phyloP scores from a whole-genome alignment of 441 rosid genomes.

The Flueggea neowawraea region DNA sequence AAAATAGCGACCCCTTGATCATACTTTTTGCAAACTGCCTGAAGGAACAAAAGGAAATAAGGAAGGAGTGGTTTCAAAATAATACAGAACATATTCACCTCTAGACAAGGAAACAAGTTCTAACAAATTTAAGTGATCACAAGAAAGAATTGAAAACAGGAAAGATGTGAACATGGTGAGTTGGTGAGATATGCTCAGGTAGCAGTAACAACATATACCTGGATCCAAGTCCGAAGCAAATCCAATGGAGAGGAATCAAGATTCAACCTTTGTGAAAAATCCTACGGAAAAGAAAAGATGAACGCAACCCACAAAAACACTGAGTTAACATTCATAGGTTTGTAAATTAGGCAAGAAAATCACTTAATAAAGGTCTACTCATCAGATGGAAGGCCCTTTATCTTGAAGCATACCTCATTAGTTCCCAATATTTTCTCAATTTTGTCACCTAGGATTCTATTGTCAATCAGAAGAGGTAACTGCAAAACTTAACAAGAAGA shows the following conservation, averaged over 20 bases:
- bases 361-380: neutral
- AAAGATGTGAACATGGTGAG: neutral
- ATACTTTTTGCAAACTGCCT: slow-evolving; percentile 68
- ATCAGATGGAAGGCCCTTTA: slow-evolving; percentile 2
- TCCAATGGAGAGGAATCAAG: slow-evolving; percentile 46
- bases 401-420: slow-evolving; percentile 44
- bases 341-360: neutral
- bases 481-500: slow-evolving; percentile 30
- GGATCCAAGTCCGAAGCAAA: slow-evolving; percentile 78
- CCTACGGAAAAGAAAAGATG: slow-evolving; percentile 28
- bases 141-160: neutral
- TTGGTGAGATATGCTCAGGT: too few species aligned
- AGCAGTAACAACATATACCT: slow-evolving; percentile 39
- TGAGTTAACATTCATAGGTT: neutral
- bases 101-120: neutral
- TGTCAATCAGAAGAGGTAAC: slow-evolving; percentile 80
- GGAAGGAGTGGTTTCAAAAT: slow-evolving; percentile 1
- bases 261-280: slow-evolving; percentile 16
- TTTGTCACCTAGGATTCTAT: slow-evolving; percentile 49
- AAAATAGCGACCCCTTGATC: slow-evolving; percentile 47
- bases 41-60: slow-evolving; percentile 20
- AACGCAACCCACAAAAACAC: too few species aligned
- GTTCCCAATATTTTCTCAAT: slow-evolving; percentile 45
- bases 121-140: neutral
- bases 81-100: neutral